Base-by-base conservation (phyloP, 345 rosid genomes). In the Dimocarpus longan region DNA sequence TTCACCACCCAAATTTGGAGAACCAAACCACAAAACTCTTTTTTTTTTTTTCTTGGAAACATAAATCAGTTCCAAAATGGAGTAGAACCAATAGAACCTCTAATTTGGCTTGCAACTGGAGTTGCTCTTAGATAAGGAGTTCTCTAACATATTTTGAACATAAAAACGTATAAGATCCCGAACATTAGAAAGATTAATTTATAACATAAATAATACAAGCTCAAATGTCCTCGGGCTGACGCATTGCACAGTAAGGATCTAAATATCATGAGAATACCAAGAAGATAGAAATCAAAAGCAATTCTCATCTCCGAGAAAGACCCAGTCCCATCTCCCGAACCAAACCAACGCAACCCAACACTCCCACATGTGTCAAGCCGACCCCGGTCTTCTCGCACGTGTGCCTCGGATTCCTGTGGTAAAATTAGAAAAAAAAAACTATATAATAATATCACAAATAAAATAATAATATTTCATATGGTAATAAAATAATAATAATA, bases 381-480 rank as follows among this genome's bases (percentile, higher is more conserved):
- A 80, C 76, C 79, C n/a, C 73, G 10, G 46, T 40, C 72, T 60
- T 22, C 68, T 76, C 66, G 71, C 76, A 75, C 71, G 76, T 80
- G 79, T 75, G 5, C 48, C 46, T 24, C 10, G n/a, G 79, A 16
- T 26, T 59, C 11, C 12, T 13, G 76, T 72, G 50, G 48, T 21
- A 39, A 15, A 37, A 39, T 37, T 32, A 4, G 4, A 16, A 48
- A 62, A n/a, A 10, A 28, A 26, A 26, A 26, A 26, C n/a, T n/a
- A n/a, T n/a, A n/a, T n/a, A n/a, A n/a, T n/a, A n/a, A n/a, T n/a
- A n/a, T n/a, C n/a, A n/a, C n/a, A n/a, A n/a, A n/a, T n/a, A n/a
- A n/a, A n/a, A n/a, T 15, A 4, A 26, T 39, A 40, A 10, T 22
- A 12, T 21, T 68, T 68, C 54, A 43, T 39, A 44, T n/a, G 12